Conservation (phyloP, 179 eudicot species). For the Nepenthes alata region DNA sequence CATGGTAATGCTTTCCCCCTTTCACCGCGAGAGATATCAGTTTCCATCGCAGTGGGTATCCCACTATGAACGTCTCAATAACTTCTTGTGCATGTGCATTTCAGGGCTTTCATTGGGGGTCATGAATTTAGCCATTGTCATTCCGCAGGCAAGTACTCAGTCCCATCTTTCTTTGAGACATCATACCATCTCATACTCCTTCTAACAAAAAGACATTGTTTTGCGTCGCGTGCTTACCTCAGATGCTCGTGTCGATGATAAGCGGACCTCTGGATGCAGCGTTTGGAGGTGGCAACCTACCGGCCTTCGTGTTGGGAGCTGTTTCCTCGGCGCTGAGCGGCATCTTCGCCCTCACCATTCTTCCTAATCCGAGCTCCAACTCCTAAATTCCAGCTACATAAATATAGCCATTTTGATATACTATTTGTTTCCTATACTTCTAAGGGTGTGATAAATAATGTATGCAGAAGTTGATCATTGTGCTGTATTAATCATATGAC, state of each 20-base stretch:
- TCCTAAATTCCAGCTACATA: background rate
- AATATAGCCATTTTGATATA: too few relatives aligned
- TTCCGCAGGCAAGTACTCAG: conserved; percentile 14
- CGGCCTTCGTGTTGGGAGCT: conserved; percentile 40
- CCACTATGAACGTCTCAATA: too few relatives aligned
- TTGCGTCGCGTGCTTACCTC: background rate
- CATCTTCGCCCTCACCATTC: conserved; percentile 20
- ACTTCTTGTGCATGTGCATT: too few relatives aligned
- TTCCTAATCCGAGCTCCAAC: conserved; percentile 27
- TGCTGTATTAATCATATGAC: too few relatives aligned
- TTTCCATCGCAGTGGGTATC: too few relatives aligned
- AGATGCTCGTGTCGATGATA: conserved; percentile 40
- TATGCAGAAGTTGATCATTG: too few relatives aligned
- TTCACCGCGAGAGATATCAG: too few relatives aligned
- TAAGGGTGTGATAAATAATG: too few relatives aligned
- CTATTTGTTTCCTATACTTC: too few relatives aligned
- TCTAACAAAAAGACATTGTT: background rate
- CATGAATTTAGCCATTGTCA: conserved; percentile 20
- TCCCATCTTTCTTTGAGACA: too few relatives aligned
- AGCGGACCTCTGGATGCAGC: conserved; percentile 42
- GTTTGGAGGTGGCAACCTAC: conserved; percentile 58
- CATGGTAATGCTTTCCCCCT: conserved; percentile 31
- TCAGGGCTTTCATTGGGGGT: conserved; percentile 21
- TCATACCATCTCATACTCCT: too few relatives aligned
- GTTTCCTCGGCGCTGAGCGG: conserved; percentile 28